These are phyloP conservation scores for Trichoderma simmonsii DNA, from an alignment of 2,329 filamentous ascomycete species.

Conservation along the genomic window DNA sequence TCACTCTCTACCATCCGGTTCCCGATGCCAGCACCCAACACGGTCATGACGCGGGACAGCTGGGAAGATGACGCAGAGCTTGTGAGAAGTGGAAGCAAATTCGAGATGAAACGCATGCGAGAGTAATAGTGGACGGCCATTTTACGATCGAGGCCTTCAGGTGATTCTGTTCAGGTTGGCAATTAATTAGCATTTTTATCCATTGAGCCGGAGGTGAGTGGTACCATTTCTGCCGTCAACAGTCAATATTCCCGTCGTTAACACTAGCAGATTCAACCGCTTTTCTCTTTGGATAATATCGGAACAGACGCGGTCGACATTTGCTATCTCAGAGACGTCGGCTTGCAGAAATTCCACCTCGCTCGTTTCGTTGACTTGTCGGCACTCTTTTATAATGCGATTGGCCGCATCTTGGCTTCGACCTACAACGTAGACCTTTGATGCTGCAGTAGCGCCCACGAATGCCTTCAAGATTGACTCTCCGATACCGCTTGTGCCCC, in stretches of 20 bases:
- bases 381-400: slow-evolving; percentile 41
- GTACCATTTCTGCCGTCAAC: neutral
- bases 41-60: neutral
- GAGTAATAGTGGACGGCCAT: slow-evolving; percentile 30
- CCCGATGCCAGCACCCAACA: neutral
- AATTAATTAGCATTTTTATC: neutral
- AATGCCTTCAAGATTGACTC: slow-evolving; percentile 46
- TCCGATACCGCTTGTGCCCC: slow-evolving; percentile 55
- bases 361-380: slow-evolving; percentile 41
- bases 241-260: slow-evolving; percentile 27
- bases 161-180: slow-evolving; percentile 42
- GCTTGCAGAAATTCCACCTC: slow-evolving; percentile 46
- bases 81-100: neutral
- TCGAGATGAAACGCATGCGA: neutral
- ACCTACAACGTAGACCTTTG: slow-evolving; percentile 50
- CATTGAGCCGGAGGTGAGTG: neutral
- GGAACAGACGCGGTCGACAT: slow-evolving; percentile 47
- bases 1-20: neutral
- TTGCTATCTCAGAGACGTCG: slow-evolving; percentile 49
- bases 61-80: neutral
- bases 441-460: slow-evolving; percentile 33
- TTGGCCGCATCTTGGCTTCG: slow-evolving; percentile 38
- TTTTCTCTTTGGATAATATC: slow-evolving; percentile 44
- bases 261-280: slow-evolving; percentile 46
- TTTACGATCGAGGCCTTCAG: slow-evolving; percentile 54